Conservation (phyloP, 345 rosid genomes). For the Eucalyptus urophylla region DNA sequence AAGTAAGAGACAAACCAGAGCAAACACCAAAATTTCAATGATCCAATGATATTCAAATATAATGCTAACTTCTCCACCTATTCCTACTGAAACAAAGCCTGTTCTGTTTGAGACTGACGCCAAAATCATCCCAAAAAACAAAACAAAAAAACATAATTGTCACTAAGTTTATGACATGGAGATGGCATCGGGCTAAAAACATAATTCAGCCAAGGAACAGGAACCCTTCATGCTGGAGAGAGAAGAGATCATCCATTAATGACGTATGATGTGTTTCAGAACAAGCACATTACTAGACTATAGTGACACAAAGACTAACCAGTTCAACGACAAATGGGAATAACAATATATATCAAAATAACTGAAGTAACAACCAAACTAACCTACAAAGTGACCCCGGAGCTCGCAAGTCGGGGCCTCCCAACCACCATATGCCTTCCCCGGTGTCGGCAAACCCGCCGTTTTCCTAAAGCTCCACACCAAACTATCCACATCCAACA, state of each 20-base stretch:
- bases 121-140: background rate
- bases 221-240: background rate
- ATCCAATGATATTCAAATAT: background rate
- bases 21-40: background rate
- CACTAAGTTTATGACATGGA: background rate
- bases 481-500: slow-evolving; percentile 72
- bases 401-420: slow-evolving; percentile 55
- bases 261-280: background rate
- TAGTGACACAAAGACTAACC: background rate
- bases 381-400: slow-evolving; percentile 97
- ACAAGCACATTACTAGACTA: background rate
- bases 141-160: background rate
- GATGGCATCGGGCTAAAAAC: background rate
- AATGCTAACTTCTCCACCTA: background rate
- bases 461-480: slow-evolving; percentile 80
- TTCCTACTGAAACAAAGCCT: background rate
- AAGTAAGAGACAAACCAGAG: background rate
- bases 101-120: background rate
- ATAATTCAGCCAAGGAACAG: background rate
- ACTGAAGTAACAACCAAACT: background rate
- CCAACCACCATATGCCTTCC: slow-evolving; percentile 83
- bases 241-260: background rate
- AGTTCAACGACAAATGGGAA: background rate
- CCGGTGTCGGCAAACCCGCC: slow-evolving; percentile 61
- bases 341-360: background rate